Percentiles rank a stretch among this genome's conserved stretches.
Evolutionary conservation across 2,329 filamentous ascomycete genomes (phyloP).

Genomic region (Tympanopsis confertula): DNA sequence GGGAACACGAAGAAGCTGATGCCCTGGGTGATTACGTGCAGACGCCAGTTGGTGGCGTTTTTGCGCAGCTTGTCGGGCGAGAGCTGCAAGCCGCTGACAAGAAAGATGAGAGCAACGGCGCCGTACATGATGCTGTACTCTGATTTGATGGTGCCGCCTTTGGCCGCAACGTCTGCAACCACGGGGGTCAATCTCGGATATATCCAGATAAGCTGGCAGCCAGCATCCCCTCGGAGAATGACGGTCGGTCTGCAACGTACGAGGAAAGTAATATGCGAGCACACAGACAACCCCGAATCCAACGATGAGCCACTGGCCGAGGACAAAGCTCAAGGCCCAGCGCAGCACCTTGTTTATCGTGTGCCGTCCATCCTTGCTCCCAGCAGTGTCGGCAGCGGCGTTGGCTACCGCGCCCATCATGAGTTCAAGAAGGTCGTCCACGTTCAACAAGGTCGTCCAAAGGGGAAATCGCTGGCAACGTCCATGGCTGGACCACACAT

Average conservation of each 20-base stretch:
- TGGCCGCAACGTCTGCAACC: constrained; percentile 29
- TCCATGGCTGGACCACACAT: too few relatives aligned
- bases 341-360: too few relatives aligned
- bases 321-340: constrained; percentile 27
- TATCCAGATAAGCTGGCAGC: constrained; percentile 15
- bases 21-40: constrained; percentile 56
- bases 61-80: constrained; percentile 45
- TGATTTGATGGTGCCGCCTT: constrained; percentile 36
- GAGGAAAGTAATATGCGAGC: constrained; percentile 28
- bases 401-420: too few relatives aligned
- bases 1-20: constrained; percentile 58
- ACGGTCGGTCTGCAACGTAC: constrained; percentile 13
- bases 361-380: too few relatives aligned
- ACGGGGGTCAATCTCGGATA: constrained; percentile 13
- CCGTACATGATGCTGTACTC: constrained; percentile 56
- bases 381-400: too few relatives aligned
- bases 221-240: constrained; percentile 7
- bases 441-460: too few relatives aligned
- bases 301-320: constrained; percentile 54
- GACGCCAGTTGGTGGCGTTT: constrained; percentile 54
- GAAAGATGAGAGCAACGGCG: constrained; percentile 57
- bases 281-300: constrained; percentile 43
- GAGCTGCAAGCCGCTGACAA: constrained; percentile 60
- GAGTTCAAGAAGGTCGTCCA: too few relatives aligned
- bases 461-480: too few relatives aligned